Base-by-base conservation (phyloP, 176 grass and related monocot species). In the Carex littledalei region DNA sequence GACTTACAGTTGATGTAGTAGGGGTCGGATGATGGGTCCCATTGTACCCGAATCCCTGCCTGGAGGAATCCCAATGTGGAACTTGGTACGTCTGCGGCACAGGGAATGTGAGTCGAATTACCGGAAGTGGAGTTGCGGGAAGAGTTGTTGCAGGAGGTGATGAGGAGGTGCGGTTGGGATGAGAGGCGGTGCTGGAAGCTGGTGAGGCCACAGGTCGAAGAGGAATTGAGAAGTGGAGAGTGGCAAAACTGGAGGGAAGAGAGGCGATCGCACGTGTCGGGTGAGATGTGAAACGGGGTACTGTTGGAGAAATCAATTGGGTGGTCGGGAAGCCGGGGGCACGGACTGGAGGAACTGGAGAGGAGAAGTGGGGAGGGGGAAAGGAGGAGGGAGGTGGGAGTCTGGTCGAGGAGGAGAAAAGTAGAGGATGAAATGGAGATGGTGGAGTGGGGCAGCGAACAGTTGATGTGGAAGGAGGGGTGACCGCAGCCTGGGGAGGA, bases 281-380 rank as follows among this genome's bases (percentile, higher is more conserved):
- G 24, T 3, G 85, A 81, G n/a, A 75, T 76, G 43, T 8, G 64
- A 84, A 90, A 90, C 8, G 89, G 89, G 14, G 89, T 87, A n/a
- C n/a, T n/a, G 57, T 80, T 34, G 56, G 89, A 87, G 81, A 90
- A 47, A 81, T 79, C 47, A 5, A 90, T 53, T 1, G 85, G 73
- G 65, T 17, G 59, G 31, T 22, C 29, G 34, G 87, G 87, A 53
- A 90, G 81, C 5, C 57, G 41, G 29, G 81, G 56, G 22, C 84
- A 90, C 1, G 68, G 8, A 56, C 56, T 63, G 64, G 89, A 84
- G 63, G 85, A 57, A 66, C 52, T 24, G 81, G 81, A 66, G 47
- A 75, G 57, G 34, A 31, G 35, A 20, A 24, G 55, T 15, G 75
- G 59, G 39, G 22, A 50, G 21, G 65, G 66, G 17, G 86, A 56